Evolutionary conservation across 2,329 filamentous ascomycete genomes (phyloP).

Genomic region (Neopestalotiopsis rosae): DNA sequence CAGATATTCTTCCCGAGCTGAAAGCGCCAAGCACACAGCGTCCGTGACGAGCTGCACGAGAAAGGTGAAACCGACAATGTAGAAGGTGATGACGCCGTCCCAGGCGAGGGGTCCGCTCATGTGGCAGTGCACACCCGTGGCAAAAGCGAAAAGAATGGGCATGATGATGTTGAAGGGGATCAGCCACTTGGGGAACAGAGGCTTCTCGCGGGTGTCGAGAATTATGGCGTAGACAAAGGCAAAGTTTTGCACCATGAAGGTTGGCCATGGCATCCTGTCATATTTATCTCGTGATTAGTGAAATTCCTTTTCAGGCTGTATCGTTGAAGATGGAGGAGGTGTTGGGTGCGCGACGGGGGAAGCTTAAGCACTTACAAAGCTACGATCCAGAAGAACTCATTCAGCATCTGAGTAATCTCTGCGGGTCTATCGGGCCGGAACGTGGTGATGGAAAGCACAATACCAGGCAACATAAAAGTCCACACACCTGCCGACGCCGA

Average conservation of each 20-base stretch:
- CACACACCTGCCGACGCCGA: constrained; percentile 8
- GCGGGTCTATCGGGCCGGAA: constrained; percentile 10
- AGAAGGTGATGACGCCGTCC: constrained; percentile 12
- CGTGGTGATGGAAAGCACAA: constrained; percentile 8
- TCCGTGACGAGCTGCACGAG: constrained; percentile 9
- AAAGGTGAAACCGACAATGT: constrained; percentile 12
- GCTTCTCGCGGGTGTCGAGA: constrained; percentile 2
- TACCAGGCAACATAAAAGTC: constrained; percentile 15
- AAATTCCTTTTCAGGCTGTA: too few relatives aligned
- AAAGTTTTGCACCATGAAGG: constrained; percentile 15
- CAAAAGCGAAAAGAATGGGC: constrained; percentile 12
- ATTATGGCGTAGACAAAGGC: constrained; percentile 16
- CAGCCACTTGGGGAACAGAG: constrained; percentile 15
- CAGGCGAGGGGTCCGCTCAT: constrained; percentile 9
- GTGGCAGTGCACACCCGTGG: constrained; percentile 9
- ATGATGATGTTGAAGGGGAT: constrained; percentile 15
- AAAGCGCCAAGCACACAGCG: constrained; percentile 6
- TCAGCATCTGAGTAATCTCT: constrained; percentile 10
- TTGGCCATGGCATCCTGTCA: constrained; percentile 11
- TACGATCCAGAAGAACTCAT: constrained; percentile 15
- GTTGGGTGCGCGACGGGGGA: not conserved
- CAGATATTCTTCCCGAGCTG: constrained; percentile 12
- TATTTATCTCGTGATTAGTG: not conserved
- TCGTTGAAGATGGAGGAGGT: too few relatives aligned
- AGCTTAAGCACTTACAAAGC: not conserved